phyloP scores from a whole-genome alignment of 768 basidiomycete genomes.

The Lepiota venenata region DNA sequence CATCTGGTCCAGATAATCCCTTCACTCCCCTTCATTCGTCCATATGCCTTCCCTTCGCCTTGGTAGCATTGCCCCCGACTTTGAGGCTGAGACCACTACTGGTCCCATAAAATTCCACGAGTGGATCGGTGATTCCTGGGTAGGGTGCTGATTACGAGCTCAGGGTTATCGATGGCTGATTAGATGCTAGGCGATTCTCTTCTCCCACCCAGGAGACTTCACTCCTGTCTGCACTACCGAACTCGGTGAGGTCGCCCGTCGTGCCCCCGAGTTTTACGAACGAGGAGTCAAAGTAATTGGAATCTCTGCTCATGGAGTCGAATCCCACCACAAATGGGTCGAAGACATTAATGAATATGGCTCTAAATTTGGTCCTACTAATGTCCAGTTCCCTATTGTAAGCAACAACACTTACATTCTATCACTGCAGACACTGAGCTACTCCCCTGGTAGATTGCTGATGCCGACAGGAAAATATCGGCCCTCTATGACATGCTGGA shows the following conservation, averaged over 20 bases:
- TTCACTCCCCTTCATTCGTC: constrained; percentile 2
- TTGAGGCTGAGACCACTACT: constrained; percentile 83
- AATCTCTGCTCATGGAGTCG: constrained; percentile 86
- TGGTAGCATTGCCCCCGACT: constrained; percentile 88
- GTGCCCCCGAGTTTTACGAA: constrained; percentile 77
- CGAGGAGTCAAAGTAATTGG: constrained; percentile 94
- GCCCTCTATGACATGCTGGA: constrained; percentile 95
- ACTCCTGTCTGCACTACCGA: constrained; percentile 97
- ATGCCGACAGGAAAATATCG: constrained; percentile 82
- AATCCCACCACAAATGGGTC: constrained; percentile 86
- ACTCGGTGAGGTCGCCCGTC: constrained; percentile 92
- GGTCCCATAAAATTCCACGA: constrained; percentile 92
- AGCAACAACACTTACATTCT: constrained; percentile 21
- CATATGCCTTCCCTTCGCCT: constrained; percentile 64
- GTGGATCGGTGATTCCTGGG: constrained; percentile 89
- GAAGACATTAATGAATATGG: constrained; percentile 83
- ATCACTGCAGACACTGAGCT: not conserved
- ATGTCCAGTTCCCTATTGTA: constrained; percentile 91
- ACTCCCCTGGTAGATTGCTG: constrained; percentile 68
- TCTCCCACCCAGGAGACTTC: constrained; percentile 94
- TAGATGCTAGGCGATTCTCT: constrained; percentile 65
- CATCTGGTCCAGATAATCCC: not conserved
- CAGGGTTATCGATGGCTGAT: constrained; percentile 3
- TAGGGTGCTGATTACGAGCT: constrained; percentile 27
- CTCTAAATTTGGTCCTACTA: constrained; percentile 62